Conservation (phyloP, 2,329 filamentous ascomycete genomes). For the Lachnellula cervina region DNA sequence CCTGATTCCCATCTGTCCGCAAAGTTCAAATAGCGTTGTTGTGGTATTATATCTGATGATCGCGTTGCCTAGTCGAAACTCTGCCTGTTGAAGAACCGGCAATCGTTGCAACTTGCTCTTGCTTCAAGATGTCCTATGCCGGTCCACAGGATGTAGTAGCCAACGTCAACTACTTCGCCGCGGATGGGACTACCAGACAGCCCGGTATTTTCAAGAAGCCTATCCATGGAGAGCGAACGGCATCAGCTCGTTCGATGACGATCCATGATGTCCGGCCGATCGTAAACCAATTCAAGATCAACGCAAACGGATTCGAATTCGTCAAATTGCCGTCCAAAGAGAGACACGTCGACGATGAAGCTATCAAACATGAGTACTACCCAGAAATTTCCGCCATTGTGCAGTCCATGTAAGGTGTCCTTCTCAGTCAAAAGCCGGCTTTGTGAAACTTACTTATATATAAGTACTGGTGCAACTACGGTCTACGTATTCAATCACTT, state of each 20-base stretch:
- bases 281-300: neutral
- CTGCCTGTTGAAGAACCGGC: no score
- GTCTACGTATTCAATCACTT: conserved; percentile 2
- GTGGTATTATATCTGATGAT: neutral
- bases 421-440: neutral
- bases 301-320: conserved; percentile 6
- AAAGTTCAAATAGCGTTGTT: neutral
- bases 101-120: neutral
- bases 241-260: neutral
- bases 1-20: no score
- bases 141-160: neutral
- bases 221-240: neutral
- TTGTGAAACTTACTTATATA: neutral
- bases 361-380: conserved; percentile 1
- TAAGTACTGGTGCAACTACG: neutral
- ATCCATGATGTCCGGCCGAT: neutral
- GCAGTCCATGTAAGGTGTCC: neutral
- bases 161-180: neutral
- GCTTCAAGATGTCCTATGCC: neutral
- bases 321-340: neutral
- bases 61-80: no score
- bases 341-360: neutral
- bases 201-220: neutral
- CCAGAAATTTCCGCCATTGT: neutral
- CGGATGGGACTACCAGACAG: neutral